Evolutionary conservation across 2,329 filamentous ascomycete genomes (phyloP).

Genomic region (Alternaria sp.): DNA sequence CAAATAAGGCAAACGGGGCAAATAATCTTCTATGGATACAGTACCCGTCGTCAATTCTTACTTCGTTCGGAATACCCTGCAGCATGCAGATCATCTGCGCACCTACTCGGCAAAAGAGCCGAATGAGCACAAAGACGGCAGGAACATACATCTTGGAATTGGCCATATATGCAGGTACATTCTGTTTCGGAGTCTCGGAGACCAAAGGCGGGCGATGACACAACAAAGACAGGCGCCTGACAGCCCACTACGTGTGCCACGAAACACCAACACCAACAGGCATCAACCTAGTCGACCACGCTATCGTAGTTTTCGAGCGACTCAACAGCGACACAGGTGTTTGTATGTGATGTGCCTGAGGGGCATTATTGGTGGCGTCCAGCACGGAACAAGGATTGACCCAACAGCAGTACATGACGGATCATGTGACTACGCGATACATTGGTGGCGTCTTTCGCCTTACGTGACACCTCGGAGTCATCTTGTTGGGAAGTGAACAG

Average conservation of each 20-base stretch:
- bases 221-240: not conserved
- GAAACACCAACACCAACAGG: not conserved
- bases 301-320: not conserved
- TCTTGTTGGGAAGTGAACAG: not conserved
- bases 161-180: slow-evolving; percentile 1
- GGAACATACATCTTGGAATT: not conserved
- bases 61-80: not conserved
- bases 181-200: not conserved
- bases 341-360: not conserved
- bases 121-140: not conserved
- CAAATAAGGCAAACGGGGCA: not conserved
- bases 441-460: slow-evolving; percentile 1
- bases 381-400: not conserved
- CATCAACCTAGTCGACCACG: not conserved
- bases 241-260: not conserved
- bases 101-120: not conserved
- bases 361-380: not conserved
- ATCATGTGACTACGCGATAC: not conserved
- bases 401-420: not conserved
- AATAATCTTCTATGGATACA: not conserved
- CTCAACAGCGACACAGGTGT: not conserved
- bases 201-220: not conserved
- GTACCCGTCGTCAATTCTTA: not conserved
- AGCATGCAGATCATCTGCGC: not conserved
- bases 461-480: not conserved